These are phyloP conservation scores for Neonectria ditissima DNA, from an alignment of 2,329 filamentous ascomycete genomes.

Conservation along the genomic window DNA sequence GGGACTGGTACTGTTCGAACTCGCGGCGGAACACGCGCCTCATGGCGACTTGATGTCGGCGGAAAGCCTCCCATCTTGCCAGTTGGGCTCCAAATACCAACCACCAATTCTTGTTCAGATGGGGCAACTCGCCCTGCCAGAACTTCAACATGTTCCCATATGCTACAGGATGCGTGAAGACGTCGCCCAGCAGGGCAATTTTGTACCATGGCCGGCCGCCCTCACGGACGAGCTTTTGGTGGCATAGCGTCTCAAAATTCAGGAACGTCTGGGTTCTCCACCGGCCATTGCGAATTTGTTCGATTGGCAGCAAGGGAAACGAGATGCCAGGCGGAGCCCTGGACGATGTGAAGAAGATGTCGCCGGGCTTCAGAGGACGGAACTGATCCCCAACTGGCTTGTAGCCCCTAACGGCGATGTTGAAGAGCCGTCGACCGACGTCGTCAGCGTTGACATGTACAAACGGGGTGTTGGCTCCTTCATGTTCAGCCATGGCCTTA, in stretches of 20 bases:
- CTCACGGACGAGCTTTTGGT: constrained; percentile 24
- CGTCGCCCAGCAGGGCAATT: constrained; percentile 24
- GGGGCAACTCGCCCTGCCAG: constrained; percentile 28
- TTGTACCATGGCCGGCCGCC: constrained; percentile 41
- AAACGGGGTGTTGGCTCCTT: background rate
- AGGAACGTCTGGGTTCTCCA: background rate
- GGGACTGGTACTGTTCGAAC: background rate
- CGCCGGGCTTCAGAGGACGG: too few species aligned
- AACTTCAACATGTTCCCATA: constrained; percentile 28
- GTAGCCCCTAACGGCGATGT: background rate
- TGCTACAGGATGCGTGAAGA: constrained; percentile 25
- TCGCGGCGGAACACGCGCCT: constrained; percentile 36
- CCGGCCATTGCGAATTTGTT: too few species aligned
- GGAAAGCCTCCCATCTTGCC: constrained; percentile 36
- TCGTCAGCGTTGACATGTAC: background rate
- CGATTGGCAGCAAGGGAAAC: background rate
- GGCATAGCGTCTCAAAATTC: constrained; percentile 24
- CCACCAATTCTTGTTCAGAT: constrained; percentile 26
- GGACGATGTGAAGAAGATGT: background rate
- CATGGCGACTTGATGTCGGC: constrained; percentile 31
- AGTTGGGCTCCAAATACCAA: constrained; percentile 34
- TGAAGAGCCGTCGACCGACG: background rate
- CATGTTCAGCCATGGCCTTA: too few species aligned
- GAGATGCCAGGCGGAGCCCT: background rate
- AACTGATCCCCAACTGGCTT: background rate